Evolutionary conservation across 208 protist species (phyloP), one percentile per base, ranked within the genome.

Genomic region (Trypanosoma mega): DNA sequence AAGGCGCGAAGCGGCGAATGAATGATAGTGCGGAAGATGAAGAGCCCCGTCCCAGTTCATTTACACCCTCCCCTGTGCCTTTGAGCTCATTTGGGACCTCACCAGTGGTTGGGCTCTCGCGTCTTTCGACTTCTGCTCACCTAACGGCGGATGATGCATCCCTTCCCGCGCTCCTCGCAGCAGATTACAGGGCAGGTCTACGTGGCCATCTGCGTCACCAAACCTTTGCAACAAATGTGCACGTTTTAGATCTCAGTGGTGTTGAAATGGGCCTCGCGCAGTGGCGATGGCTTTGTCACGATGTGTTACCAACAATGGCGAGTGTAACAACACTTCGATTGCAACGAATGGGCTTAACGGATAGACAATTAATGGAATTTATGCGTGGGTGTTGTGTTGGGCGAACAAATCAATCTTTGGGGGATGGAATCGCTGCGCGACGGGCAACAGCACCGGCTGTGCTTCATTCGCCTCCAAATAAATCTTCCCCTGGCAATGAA

Each of bases 271-370:
- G 61, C 16, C 21, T 52, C 21, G 64, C 68, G 36, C 75, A 90
- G 65, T 93, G 87, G 87, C 46, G 55, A 45, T 93, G 82, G 82
- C 72, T 90, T 43, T 78, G 63, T 24, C 57, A 58, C 24, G 62
- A 82, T 20, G 62, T 90, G 14, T 48, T 94, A 20, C 82, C 87
- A 2, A 54, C 72, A 36, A 80, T 94, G 36, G 21, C 47, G 36
- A 70, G 50, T 2, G 63, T 94, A 21, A 48, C 70, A 46, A 64
- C 63, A 31, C 70, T 94, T 24, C 53, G 26, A 6, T 72, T 94
- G 1, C 55, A 72, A 16, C 63, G 76, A 44, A 79, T 92, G 74
- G 51, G 56, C 0, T 46, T 91, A n/a, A 76, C 50, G n/a, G 87
- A 94, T 57, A 69, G 51, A 2, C 53, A 64, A 23, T 58, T 89